A percentile compares a stretch with the other conserved stretches of the same genome.
Evolutionary conservation across 2,329 filamentous ascomycete species (phyloP).

Genomic region (Thielaviopsis euricoi): DNA sequence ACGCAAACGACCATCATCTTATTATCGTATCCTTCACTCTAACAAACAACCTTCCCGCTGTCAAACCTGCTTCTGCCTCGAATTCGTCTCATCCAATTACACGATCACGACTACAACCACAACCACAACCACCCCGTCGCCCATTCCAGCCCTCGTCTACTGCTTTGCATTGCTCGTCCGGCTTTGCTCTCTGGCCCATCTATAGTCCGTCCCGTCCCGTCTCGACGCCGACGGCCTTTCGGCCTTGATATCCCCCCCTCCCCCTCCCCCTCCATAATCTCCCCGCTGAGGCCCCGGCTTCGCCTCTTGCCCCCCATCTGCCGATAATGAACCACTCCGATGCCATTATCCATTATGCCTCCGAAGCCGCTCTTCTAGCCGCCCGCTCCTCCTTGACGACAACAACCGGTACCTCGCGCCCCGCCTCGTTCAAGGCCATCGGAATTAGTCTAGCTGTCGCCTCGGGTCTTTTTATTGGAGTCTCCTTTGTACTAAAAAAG

Average conservation of each 20-base stretch:
- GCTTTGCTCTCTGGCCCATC: neutral
- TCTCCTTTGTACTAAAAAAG: slow-evolving; percentile 94
- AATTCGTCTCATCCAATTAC: too few relatives aligned
- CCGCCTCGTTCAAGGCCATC: slow-evolving; percentile 59
- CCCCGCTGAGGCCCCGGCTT: neutral
- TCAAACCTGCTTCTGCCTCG: too few relatives aligned
- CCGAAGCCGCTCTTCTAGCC: slow-evolving; percentile 3
- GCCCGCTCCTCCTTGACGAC: slow-evolving; percentile 23
- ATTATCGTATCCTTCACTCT: too few relatives aligned
- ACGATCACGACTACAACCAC: too few relatives aligned
- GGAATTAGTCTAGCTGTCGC: slow-evolving; percentile 73
- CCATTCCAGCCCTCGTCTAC: too few relatives aligned
- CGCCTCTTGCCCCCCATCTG: too few relatives aligned
- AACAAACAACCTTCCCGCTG: too few relatives aligned
- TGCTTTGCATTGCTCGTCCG: too few relatives aligned
- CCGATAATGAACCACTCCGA: slow-evolving; percentile 2
- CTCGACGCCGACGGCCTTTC: too few relatives aligned
- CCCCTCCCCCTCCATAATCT: neutral
- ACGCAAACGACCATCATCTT: too few relatives aligned
- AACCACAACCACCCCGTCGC: too few relatives aligned
- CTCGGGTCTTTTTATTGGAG: slow-evolving; percentile 83
- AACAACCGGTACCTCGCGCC: slow-evolving; percentile 21
- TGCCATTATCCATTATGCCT: slow-evolving; percentile 1
- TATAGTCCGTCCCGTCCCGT: neutral
- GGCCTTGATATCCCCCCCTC: too few relatives aligned